Base-by-base conservation (phyloP, 2,329 filamentous ascomycete genomes). In the Xylariaceae sp. region DNA sequence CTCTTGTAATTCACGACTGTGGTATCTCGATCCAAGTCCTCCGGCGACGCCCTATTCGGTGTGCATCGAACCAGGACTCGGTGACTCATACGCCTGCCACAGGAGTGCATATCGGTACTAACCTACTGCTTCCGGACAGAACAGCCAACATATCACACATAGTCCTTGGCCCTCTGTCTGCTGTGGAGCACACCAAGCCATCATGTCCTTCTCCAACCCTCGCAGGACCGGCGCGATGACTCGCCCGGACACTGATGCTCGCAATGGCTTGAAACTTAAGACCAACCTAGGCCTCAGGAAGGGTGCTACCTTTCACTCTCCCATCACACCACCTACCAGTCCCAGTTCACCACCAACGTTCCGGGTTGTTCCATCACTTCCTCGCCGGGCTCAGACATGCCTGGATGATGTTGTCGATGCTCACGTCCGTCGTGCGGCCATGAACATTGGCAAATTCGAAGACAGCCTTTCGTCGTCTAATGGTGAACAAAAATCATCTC, bases 321-420 rank as follows among this genome's bases (percentile, higher is more conserved):
- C 76, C 52, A 64, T 66, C 44, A 68, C 67, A 62, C 67, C 72
- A 52, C 64, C 67, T 44, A 65, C 69, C 52, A 71, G 72, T 50
- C 65, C 71, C 32, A 58, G 59, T 44, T 53, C 53, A 45, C 36
- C 55, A 42, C 51, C 58, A 22, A 57, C 65, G 49, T 78, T 80
- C 58, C 67, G 67, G 47, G 22, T 79, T 51, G 75, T 79, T 51
- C 79, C 80, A 49, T 70, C 71, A 39, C 65, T 75, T n/a, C 75
- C 87, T 61, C 78, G 79, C 58, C 84, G 87, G 52, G 84, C 86
- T 44, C 83, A 86, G 59, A 87, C 86, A 45, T 79, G 73, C 56
- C 72, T 89, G 52, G 85, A 89, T 70, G 84, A 87, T 77, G 82
- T 86, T 48, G 78, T 88, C 66, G 82, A 83, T 62, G 82, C 84